A percentile compares a stretch with the other conserved stretches of the same genome.
Conservation (phyloP, 1,139 yeast species). For the Taphrina deformans region DNA sequence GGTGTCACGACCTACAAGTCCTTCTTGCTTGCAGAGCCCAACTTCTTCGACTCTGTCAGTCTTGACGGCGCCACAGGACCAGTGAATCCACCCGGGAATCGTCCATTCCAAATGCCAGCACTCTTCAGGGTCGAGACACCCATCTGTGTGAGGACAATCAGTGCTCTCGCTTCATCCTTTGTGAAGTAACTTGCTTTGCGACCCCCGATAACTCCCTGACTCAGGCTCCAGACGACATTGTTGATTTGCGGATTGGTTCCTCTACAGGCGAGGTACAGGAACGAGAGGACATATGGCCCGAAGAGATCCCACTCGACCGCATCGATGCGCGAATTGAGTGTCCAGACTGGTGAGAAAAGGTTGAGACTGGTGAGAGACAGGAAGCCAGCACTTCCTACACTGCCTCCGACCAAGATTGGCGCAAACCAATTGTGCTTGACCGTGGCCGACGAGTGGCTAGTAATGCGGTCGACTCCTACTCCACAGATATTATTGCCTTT, state of each 20-base stretch:
- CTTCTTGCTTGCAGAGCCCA: constrained; percentile 19
- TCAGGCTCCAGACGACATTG: constrained; percentile 8
- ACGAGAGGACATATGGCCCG: constrained; percentile 21
- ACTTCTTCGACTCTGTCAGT: not conserved
- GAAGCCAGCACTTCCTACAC: constrained; percentile 26
- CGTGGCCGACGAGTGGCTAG: constrained; percentile 15
- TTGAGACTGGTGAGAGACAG: constrained; percentile 17
- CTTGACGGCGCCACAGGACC: not conserved
- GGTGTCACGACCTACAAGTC: not conserved
- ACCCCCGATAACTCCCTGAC: constrained; percentile 9
- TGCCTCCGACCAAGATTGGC: constrained; percentile 25
- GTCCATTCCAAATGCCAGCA: constrained; percentile 21
- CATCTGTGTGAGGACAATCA: constrained; percentile 8
- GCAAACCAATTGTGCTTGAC: constrained; percentile 28
- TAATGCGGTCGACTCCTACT: constrained; percentile 27
- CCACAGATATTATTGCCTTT: constrained; percentile 9
- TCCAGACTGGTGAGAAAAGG: constrained; percentile 16
- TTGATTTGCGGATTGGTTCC: constrained; percentile 24
- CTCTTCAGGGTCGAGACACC: constrained; percentile 4
- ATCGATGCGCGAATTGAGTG: constrained; percentile 9
- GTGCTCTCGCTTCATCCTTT: constrained; percentile 23
- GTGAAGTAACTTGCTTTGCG: constrained; percentile 14
- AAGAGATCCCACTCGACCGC: constrained; percentile 26
- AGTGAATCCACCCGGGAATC: constrained; percentile 12
- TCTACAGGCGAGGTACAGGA: constrained; percentile 16